Percentiles rank a stretch among this genome's conserved stretches.
Conservation (phyloP, 1,284 basidiomycete species). For the Papiliotrema nemorosa region DNA sequence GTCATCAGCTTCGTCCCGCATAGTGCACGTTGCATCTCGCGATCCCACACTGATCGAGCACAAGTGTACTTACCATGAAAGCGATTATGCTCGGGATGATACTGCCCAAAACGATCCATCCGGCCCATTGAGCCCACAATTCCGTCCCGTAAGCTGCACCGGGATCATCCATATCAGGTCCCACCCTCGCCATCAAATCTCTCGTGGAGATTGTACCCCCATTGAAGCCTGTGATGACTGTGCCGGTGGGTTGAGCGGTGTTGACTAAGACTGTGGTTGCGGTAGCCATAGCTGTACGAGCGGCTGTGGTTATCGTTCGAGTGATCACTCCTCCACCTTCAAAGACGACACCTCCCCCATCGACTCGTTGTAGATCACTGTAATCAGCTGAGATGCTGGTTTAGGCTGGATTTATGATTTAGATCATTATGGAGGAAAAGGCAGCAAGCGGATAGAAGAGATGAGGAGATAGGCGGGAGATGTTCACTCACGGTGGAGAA, state of each 20-base stretch:
- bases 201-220: neutral
- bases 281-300: neutral
- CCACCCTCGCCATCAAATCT: neutral
- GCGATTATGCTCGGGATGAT: slow-evolving; percentile 13
- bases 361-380: neutral
- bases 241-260: neutral
- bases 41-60: neutral
- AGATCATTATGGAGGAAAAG: neutral
- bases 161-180: neutral
- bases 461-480: no score
- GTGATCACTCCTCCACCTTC: neutral
- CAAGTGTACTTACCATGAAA: slow-evolving; percentile 6
- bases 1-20: slow-evolving; percentile 2
- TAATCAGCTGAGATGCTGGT: neutral
- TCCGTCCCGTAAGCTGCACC: slow-evolving; percentile 6
- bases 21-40: no score
- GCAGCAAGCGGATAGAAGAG: neutral
- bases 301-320: neutral
- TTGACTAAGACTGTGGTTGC: neutral
- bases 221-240: neutral
- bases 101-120: slow-evolving; percentile 9
- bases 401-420: neutral
- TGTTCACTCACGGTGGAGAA: slow-evolving; percentile 5
- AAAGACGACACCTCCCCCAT: neutral
- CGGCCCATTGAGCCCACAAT: slow-evolving; percentile 11